Base-by-base conservation (phyloP, 345 rosid genomes). In the Eucalyptus guilfoylei region DNA sequence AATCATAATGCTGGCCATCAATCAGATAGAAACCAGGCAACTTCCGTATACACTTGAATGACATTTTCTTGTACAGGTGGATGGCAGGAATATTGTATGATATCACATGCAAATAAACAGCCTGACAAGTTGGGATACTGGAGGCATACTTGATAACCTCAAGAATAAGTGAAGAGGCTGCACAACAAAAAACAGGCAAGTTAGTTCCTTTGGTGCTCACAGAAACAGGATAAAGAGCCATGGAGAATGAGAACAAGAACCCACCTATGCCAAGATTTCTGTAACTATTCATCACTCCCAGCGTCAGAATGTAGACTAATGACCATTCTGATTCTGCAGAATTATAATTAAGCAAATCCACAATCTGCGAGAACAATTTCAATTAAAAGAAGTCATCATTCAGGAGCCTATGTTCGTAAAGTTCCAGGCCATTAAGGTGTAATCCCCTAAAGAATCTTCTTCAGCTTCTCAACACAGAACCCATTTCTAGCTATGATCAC, bases 41-140 rank as follows among this genome's bases (percentile, higher is more conserved):
- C 88, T 92, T 92, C 91, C 94, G 93, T n/a, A 97, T 91, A 89
- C 96, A 95, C 92, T 94, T 94, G 94, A 96, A 96, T 48, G 96
- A 94, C 98, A 98, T 96, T 94, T 96, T 97, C 91, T 94, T 92
- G 93, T 98, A 98, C 89, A 98, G 88, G 91, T 92, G 92, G 88
- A 98, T 97, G 86, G 99, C 99, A 19, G 99, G 94, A 90, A 91
- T 94, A 91, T 97, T 98, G 93, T 97, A 95, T 81, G 99, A 95
- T 89, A 96, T 95, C 88, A 98, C 99, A 87, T 98, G 99, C 96
- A 98, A 93, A 93, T 98, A 98, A 88, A 95, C 96, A 86, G 98
- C 98, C 88, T 94, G 94, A 86, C 99, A 95, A 45, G 93, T 91
- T 32, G 94, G 93, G 72, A 96, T 93, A 86, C 89, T 94, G 45